Conservation (phyloP, 1,139 yeast genomes). For the Candida sojae region DNA sequence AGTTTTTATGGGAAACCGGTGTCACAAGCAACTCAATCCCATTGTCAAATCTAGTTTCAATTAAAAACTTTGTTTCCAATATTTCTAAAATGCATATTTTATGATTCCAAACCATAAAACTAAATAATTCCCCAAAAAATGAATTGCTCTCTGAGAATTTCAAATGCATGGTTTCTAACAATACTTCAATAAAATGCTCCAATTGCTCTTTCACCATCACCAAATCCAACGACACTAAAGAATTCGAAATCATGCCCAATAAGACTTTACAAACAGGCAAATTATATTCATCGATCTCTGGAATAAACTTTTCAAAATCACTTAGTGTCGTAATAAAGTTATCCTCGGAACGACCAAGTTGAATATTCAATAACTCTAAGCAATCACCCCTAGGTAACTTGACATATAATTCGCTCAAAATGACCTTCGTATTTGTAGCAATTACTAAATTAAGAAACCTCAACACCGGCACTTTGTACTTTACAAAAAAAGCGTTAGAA, state of each 20-base stretch:
- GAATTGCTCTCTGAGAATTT: conserved; percentile 35
- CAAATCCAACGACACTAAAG: neutral
- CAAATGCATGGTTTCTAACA: conserved; percentile 49
- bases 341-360: conserved; percentile 13
- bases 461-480: conserved; percentile 11
- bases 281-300: conserved; percentile 50
- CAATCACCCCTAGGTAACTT: conserved; percentile 22
- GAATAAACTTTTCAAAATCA: conserved; percentile 22
- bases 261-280: conserved; percentile 54
- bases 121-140: conserved; percentile 45
- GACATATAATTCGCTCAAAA: conserved; percentile 24
- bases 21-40: conserved; percentile 12
- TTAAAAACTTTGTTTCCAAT: conserved; percentile 30
- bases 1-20: conserved; percentile 9
- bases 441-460: conserved; percentile 21
- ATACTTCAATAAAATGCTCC: conserved; percentile 33
- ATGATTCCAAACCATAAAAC: conserved; percentile 30
- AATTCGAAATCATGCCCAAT: conserved; percentile 20
- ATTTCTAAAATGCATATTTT: conserved; percentile 29
- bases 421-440: conserved; percentile 21
- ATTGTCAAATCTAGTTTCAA: conserved; percentile 16
- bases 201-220: conserved; percentile 11
- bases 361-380: conserved; percentile 22
- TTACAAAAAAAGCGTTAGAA: conserved; percentile 2
- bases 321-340: conserved; percentile 14